Conservation (phyloP, 2,329 filamentous ascomycete species). For the Teratosphaeria destructans region DNA sequence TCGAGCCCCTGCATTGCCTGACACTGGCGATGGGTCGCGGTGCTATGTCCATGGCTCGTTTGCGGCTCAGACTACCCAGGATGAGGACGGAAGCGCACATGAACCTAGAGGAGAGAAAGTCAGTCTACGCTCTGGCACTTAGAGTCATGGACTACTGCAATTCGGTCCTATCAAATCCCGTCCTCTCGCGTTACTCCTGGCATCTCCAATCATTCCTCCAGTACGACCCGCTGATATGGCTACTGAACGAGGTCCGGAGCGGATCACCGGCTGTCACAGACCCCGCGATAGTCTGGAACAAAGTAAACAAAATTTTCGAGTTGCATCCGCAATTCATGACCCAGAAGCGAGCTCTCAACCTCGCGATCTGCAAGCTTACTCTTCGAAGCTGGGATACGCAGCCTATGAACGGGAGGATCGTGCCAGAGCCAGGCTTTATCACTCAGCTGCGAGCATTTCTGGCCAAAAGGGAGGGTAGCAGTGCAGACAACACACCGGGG, state of each 20-base stretch:
- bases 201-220: constrained; percentile 43
- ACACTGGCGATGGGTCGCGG: constrained; percentile 35
- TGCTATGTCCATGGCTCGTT: constrained; percentile 33
- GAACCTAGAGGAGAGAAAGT: constrained; percentile 22
- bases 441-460: not conserved
- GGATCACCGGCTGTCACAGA: constrained; percentile 10
- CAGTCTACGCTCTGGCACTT: constrained; percentile 31
- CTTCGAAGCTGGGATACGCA: constrained; percentile 35
- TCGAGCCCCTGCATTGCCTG: constrained; percentile 34
- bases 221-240: constrained; percentile 30
- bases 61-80: constrained; percentile 37
- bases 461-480: constrained; percentile 41
- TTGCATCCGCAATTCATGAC: constrained; percentile 33
- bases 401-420: not conserved
- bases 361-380: constrained; percentile 33
- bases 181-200: constrained; percentile 40
- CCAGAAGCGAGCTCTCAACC: constrained; percentile 29
- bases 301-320: constrained; percentile 34
- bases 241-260: constrained; percentile 24
- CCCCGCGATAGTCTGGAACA: constrained; percentile 30
- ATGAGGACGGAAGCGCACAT: constrained; percentile 17
- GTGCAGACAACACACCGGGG: constrained; percentile 3
- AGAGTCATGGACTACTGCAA: constrained; percentile 34
- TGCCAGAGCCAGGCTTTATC: constrained; percentile 3
- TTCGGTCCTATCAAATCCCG: constrained; percentile 29